Base-by-base conservation (phyloP, 495 filamentous ascomycete species). In the Ascobolus immersus region DNA sequence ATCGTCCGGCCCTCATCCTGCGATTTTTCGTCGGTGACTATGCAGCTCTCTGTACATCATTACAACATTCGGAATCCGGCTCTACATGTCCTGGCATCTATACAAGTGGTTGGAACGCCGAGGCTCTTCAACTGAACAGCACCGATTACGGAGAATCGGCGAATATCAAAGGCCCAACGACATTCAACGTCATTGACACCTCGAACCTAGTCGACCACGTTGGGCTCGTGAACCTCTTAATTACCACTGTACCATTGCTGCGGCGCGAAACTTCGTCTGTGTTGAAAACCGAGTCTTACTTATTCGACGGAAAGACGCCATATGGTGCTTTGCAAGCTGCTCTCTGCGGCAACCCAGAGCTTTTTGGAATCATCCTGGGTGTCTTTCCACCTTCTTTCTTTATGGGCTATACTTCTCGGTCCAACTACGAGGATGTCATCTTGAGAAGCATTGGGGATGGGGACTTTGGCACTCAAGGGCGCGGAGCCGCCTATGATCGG, bases 121-220 rank as follows among this genome's bases (percentile, higher is more conserved):
- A 46, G 4, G 43, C 43, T 5, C 36, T 66, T 2, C 20, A 45
- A 9, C 50, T 67, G 4, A 52, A 57, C 29, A 39, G 44, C 11
- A 35, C 35, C 0, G 57, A 60, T 22, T 65, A 67, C 35, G 17
- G 7, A 13, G 31, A 33, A 32, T 40, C 37, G 14, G 28, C 34
- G 8, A 34, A 21, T 9, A 40, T 40, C 11, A 34, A 35, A 5
- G 55, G 55, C 8, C 60, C 62, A 9, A 35, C 38, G 20, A 29
- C 49, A 17, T 71, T 71, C 33, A 53, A 69, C 37, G 51, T 62
- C n/a, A 65, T 72, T 24, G 63, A 72, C 38, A 69, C 65, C 1
- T 66, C 61, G 4, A 62, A 61, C 35, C 47, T 69, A 5, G 43
- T 47, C 13, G 62, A 66, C 38, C 51, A 63, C 31, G 8, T 61